These are phyloP conservation scores for Scenedesmus sp. DNA, from an alignment of 163 green algal species.

Conservation along the genomic window DNA sequence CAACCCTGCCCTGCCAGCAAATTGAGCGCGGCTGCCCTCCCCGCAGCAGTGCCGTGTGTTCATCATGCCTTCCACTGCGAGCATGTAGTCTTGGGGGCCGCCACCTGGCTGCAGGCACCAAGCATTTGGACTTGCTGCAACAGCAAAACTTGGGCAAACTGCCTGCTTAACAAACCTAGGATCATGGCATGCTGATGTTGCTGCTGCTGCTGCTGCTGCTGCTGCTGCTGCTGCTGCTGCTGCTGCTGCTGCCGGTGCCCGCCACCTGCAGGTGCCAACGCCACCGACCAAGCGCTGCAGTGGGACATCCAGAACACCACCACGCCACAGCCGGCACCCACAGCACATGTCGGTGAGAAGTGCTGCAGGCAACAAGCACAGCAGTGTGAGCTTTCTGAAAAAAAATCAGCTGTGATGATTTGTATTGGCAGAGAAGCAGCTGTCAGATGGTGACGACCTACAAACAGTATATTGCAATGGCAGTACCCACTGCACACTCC, in stretches of 20 bases:
- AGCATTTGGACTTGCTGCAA: no score
- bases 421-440: no score
- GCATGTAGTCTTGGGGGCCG: neutral
- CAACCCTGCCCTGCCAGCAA: neutral
- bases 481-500: neutral
- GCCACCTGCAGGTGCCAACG: constrained; percentile 23
- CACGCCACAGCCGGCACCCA: neutral
- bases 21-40: no score
- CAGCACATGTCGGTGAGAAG: neutral
- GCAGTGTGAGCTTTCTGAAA: neutral
- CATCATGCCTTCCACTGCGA: neutral
- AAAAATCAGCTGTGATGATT: no score
- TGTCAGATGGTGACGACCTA: no score
- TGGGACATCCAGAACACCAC: neutral
- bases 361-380: neutral
- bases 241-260: no score
- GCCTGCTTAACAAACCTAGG: no score
- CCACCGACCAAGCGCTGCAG: neutral
- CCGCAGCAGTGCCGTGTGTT: no score
- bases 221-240: neutral
- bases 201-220: neutral
- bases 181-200: neutral
- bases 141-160: no score
- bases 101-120: no score
- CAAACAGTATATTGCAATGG: no score